Conservation (phyloP, 176 grass and related monocot species). For the Oryza brachyantha region DNA sequence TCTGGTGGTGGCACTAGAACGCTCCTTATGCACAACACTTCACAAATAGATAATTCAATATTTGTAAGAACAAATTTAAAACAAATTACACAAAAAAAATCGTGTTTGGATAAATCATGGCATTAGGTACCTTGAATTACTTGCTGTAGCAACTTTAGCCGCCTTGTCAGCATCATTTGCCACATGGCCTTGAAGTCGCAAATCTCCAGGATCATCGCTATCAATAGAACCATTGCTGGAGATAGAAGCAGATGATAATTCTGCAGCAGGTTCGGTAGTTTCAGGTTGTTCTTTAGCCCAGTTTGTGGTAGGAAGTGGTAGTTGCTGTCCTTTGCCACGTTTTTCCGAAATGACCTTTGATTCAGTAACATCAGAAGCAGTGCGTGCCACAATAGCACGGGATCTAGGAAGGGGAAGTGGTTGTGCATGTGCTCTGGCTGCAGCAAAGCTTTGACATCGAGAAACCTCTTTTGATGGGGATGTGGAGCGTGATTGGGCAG, state of each 20-base stretch:
- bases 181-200: conserved; percentile 66
- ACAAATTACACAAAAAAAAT: conserved; percentile 27
- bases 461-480: conserved; percentile 88
- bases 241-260: conserved; percentile 65
- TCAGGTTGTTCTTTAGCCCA: conserved; percentile 52
- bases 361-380: conserved; percentile 68
- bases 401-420: conserved; percentile 87
- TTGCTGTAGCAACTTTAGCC: conserved; percentile 42
- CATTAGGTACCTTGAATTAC: conserved; percentile 57
- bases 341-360: conserved; percentile 67
- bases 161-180: conserved; percentile 69
- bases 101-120: not conserved
- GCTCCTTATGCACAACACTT: conserved; percentile 61
- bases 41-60: conserved; percentile 41
- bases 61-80: conserved; percentile 10
- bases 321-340: conserved; percentile 58
- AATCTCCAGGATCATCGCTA: conserved; percentile 79
- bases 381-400: conserved; percentile 52
- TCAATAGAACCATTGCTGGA: conserved; percentile 92
- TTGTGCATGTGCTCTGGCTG: conserved; percentile 64
- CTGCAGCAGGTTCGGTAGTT: conserved; percentile 50
- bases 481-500: conserved; percentile 80
- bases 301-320: conserved; percentile 65
- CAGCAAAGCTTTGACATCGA: conserved; percentile 95
- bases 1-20: conserved; percentile 41